Percentiles rank a stretch among this genome's conserved stretches.
These are phyloP conservation scores for Phytophthora cactorum DNA, from an alignment of 352 stramenopile genomes.

Conservation along the genomic window DNA sequence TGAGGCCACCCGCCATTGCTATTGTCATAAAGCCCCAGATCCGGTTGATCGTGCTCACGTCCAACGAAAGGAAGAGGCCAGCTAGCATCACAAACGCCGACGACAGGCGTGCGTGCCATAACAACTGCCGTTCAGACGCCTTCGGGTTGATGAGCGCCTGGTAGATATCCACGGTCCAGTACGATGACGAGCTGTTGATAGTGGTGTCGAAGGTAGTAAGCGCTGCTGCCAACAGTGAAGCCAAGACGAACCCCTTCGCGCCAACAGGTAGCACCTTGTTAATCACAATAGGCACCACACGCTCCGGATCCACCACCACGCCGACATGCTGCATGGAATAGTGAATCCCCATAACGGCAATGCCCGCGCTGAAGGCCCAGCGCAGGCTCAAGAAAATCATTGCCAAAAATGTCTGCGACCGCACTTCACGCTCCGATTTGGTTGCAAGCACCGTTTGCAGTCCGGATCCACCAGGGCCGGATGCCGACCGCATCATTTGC, in stretches of 20 bases:
- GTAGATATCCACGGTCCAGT: constrained; percentile 88
- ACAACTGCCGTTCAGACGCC: constrained; percentile 57
- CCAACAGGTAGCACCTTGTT: constrained; percentile 73
- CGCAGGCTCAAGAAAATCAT: constrained; percentile 76
- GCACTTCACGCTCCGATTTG: constrained; percentile 83
- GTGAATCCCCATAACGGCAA: constrained; percentile 75
- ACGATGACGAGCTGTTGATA: constrained; percentile 80
- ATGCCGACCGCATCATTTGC: constrained; percentile 74
- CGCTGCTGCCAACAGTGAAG: constrained; percentile 70
- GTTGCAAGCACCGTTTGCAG: constrained; percentile 77
- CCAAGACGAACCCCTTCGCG: constrained; percentile 71
- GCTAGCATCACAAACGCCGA: constrained; percentile 65
- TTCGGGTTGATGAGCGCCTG: constrained; percentile 70
- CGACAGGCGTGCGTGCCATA: constrained; percentile 72
- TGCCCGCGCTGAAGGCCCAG: constrained; percentile 79
- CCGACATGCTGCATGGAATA: constrained; percentile 55
- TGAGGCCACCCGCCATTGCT: constrained; percentile 65
- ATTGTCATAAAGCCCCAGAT: constrained; percentile 88
- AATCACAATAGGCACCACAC: constrained; percentile 78
- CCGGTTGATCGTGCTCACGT: constrained; percentile 79
- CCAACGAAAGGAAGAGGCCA: constrained; percentile 64
- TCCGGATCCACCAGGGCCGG: constrained; percentile 68
- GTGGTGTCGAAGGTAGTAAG: constrained; percentile 85
- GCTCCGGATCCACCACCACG: constrained; percentile 71
- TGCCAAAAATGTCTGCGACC: constrained; percentile 76